A percentile compares a stretch with the other conserved stretches of the same genome.
These are phyloP conservation scores for Blastobotrys proliferans DNA, from an alignment of 1,139 yeast species.

Conservation along the genomic window DNA sequence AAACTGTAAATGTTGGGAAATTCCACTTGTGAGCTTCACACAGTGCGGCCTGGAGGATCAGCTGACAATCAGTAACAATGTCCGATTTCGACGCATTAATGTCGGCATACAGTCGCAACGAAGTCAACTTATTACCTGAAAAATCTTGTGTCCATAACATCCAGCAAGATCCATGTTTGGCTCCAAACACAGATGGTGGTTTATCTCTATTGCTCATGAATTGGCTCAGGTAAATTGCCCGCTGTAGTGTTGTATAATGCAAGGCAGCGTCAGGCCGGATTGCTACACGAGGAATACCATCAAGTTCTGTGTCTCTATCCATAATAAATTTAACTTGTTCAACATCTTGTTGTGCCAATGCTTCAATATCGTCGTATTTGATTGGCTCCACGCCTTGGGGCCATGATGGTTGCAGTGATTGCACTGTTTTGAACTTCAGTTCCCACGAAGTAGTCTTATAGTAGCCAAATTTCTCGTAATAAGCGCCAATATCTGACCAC, in stretches of 20 bases:
- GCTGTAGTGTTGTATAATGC: conserved; percentile 30
- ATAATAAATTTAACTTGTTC: conserved; percentile 28
- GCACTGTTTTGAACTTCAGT: conserved; percentile 17
- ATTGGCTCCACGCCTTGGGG: conserved; percentile 29
- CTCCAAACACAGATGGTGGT: conserved; percentile 35
- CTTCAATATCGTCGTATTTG: conserved; percentile 33
- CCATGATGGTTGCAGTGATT: too few relatives aligned
- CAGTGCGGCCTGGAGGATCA: conserved; percentile 28
- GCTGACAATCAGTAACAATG: conserved; percentile 16
- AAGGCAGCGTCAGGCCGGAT: conserved; percentile 9
- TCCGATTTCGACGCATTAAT: conserved; percentile 8
- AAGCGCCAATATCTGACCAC: conserved; percentile 72
- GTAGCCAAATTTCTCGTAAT: conserved; percentile 58
- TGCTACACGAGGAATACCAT: conserved; percentile 13
- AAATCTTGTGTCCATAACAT: conserved; percentile 48
- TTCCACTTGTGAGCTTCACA: conserved; percentile 27
- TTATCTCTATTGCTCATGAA: conserved; percentile 15
- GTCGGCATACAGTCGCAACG: conserved; percentile 29
- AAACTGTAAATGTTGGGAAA: conserved; percentile 21
- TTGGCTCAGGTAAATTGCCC: conserved; percentile 36
- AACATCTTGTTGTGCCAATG: conserved; percentile 34
- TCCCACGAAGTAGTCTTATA: conserved; percentile 31
- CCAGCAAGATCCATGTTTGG: conserved; percentile 33
- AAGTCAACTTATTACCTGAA: conserved; percentile 36
- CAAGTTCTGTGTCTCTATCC: conserved; percentile 26